Evolutionary conservation across 1,284 basidiomycete species (phyloP).

Genomic region (Irpex lacteus): DNA sequence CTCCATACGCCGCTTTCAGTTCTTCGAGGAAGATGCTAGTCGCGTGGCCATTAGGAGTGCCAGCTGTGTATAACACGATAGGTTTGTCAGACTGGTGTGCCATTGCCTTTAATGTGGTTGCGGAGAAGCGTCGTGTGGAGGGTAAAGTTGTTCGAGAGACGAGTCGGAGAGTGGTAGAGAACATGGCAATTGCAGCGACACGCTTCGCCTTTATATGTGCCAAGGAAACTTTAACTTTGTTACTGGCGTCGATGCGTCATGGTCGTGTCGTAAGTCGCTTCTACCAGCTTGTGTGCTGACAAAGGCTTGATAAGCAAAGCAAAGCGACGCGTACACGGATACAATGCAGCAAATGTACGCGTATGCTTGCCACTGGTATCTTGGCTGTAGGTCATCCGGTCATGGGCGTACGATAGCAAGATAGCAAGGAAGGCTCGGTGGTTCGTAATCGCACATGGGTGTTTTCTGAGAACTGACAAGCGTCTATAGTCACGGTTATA

Average conservation of each 20-base stretch:
- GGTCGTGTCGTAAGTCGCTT: not conserved
- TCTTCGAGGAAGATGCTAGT: conserved; percentile 32
- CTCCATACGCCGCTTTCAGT: conserved; percentile 20
- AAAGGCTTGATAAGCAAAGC: not conserved
- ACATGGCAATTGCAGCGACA: not conserved
- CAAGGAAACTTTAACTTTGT: not conserved
- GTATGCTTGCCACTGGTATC: no score
- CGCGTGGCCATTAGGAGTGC: conserved; percentile 65
- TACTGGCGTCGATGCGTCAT: not conserved
- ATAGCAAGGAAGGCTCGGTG: no score
- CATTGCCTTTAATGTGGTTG: not conserved
- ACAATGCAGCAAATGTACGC: no score
- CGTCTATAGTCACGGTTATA: no score
- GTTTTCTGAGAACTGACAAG: no score
- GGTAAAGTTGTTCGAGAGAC: not conserved
- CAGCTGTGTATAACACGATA: conserved; percentile 56
- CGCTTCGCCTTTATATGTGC: not conserved
- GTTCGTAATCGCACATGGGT: no score
- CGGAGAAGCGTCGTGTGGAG: not conserved
- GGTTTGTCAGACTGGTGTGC: conserved; percentile 19
- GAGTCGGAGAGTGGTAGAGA: not conserved
- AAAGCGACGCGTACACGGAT: not conserved
- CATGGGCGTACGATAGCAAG: no score
- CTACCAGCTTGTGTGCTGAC: not conserved
- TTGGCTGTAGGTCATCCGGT: no score